These are phyloP conservation scores for Penstemon newberryi DNA, from an alignment of 257 asterid genomes.

Conservation along the genomic window DNA sequence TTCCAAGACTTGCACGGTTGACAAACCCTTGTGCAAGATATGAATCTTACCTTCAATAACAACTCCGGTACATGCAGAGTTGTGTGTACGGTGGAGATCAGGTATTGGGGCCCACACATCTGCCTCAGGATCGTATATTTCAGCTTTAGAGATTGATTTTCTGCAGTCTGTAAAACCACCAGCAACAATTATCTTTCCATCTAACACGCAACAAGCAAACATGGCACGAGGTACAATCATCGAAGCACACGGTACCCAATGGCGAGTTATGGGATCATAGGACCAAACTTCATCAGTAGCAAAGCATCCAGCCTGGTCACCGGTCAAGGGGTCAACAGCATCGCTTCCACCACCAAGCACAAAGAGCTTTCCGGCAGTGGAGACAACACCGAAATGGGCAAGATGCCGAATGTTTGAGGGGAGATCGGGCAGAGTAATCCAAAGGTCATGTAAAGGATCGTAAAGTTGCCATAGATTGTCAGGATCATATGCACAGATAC, in stretches of 20 bases:
- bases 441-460: constrained; percentile 73
- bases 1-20: constrained; percentile 80
- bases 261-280: constrained; percentile 61
- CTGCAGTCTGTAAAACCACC: constrained; percentile 92
- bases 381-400: constrained; percentile 91
- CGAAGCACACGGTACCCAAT: constrained; percentile 67
- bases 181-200: constrained; percentile 87
- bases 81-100: constrained; percentile 83
- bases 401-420: constrained; percentile 88
- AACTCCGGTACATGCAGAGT: constrained; percentile 83
- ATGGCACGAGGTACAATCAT: constrained; percentile 95
- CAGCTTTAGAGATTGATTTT: constrained; percentile 90
- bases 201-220: constrained; percentile 92
- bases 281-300: constrained; percentile 97
- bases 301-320: constrained; percentile 95
- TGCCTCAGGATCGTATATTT: constrained; percentile 85
- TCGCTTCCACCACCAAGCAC: constrained; percentile 97
- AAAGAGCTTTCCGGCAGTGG: constrained; percentile 79
- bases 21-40: constrained; percentile 86
- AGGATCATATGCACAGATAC: constrained; percentile 87
- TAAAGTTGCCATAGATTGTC: constrained; percentile 97
- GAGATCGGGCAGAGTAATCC: constrained; percentile 88
- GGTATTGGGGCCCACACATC: constrained; percentile 83
- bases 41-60: constrained; percentile 80
- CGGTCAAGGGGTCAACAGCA: constrained; percentile 90